phyloP scores from a whole-genome alignment of 306 rosid species.

The Corylus avellana region DNA sequence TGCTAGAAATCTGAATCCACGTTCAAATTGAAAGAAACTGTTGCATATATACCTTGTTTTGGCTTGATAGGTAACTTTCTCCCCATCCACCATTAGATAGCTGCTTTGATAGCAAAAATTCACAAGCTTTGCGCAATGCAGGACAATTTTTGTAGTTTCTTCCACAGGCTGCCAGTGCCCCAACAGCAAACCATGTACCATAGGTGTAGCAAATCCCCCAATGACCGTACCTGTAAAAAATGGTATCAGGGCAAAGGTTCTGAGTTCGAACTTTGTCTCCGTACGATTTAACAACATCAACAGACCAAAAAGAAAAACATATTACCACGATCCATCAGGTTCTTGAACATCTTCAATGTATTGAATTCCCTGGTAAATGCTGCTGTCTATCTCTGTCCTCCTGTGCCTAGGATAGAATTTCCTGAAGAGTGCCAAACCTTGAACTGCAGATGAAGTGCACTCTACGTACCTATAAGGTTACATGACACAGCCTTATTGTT shows the following conservation, averaged over 20 bases:
- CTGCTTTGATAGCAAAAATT: slow-evolving; percentile 64
- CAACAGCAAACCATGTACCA: slow-evolving; percentile 70
- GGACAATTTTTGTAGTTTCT: slow-evolving; percentile 40
- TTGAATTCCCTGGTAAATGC: slow-evolving; percentile 41
- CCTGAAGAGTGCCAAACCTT: slow-evolving; percentile 48
- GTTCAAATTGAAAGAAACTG: slow-evolving; percentile 11
- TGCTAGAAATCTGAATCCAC: not conserved
- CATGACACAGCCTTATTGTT: not conserved
- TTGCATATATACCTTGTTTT: slow-evolving; percentile 44
- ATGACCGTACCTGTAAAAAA: slow-evolving; percentile 59
- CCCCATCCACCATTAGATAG: slow-evolving; percentile 81
- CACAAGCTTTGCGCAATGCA: slow-evolving; percentile 55
- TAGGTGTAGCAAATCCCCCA: slow-evolving; percentile 88
- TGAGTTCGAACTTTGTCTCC: too few relatives aligned
- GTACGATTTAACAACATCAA: not conserved
- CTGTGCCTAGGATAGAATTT: slow-evolving; percentile 59
- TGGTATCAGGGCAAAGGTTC: too few relatives aligned
- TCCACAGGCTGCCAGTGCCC: slow-evolving; percentile 50
- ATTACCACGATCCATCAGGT: slow-evolving; percentile 76
- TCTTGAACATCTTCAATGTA: slow-evolving; percentile 53
- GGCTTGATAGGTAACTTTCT: slow-evolving; percentile 72
- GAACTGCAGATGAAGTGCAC: slow-evolving; percentile 65
- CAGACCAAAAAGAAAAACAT: not conserved
- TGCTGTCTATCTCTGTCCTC: slow-evolving; percentile 49
- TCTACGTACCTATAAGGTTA: slow-evolving; percentile 49